Conservation (phyloP, 768 basidiomycete genomes). For the Amanita polypyramis region DNA sequence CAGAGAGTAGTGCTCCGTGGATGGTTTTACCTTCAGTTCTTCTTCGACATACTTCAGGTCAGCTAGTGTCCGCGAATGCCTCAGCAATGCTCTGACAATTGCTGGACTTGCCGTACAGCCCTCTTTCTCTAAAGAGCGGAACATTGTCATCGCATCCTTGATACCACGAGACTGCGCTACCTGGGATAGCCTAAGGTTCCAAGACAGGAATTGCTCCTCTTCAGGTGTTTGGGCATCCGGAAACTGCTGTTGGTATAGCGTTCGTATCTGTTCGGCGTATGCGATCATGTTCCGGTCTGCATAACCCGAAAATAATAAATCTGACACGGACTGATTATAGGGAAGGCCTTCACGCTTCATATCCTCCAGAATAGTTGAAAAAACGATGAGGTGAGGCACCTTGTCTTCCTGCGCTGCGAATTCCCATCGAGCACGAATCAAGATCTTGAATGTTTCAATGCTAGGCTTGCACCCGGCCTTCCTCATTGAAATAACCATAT, state of each 20-base stretch:
- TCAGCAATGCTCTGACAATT: conserved; percentile 32
- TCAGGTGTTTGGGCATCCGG: conserved; percentile 11
- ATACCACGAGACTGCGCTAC: conserved; percentile 3
- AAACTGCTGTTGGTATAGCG: conserved; percentile 24
- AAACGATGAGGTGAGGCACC: conserved; percentile 21
- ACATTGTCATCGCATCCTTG: conserved; percentile 23
- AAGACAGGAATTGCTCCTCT: conserved; percentile 8
- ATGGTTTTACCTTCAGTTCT: conserved; percentile 28
- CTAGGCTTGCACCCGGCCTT: conserved; percentile 31
- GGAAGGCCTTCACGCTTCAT: conserved; percentile 34
- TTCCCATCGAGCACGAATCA: conserved; percentile 34
- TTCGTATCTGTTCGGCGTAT: conserved; percentile 27
- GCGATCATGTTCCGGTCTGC: conserved; percentile 24
- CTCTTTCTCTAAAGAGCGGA: conserved; percentile 20
- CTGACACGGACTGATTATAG: conserved; percentile 31
- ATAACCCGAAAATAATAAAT: conserved; percentile 32
- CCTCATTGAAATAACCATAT: conserved; percentile 25
- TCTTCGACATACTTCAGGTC: conserved; percentile 34
- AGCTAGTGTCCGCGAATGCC: conserved; percentile 24
- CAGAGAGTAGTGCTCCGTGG: conserved; percentile 39
- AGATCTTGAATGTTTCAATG: conserved; percentile 35
- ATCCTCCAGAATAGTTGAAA: conserved; percentile 32
- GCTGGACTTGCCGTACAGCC: conserved; percentile 19
- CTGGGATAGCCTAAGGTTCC: conserved; percentile 10
- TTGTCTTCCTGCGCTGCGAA: conserved; percentile 17